Percentiles rank a stretch among this genome's conserved stretches.
Conservation (phyloP, 495 filamentous ascomycete species). For the Xylaria telfairii region DNA sequence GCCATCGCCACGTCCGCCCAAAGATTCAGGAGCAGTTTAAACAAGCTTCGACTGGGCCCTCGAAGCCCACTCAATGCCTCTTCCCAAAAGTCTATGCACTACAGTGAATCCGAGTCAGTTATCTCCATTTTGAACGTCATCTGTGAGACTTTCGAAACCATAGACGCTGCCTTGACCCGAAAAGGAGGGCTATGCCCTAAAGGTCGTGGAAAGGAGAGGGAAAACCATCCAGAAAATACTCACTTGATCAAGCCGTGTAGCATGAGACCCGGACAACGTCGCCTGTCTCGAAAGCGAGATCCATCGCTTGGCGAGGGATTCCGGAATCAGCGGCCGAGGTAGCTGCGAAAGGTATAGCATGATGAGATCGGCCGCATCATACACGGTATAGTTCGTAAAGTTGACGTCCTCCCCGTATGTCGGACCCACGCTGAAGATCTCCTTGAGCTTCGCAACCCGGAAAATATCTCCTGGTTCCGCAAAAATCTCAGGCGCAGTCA, state of each 20-base stretch:
- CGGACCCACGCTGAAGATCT: slow-evolving; percentile 43
- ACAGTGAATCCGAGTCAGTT: neutral
- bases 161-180: neutral
- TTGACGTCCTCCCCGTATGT: slow-evolving; percentile 49
- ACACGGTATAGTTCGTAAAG: slow-evolving; percentile 45
- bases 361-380: slow-evolving; percentile 50
- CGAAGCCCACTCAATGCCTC: slow-evolving; percentile 49
- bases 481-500: slow-evolving; percentile 47
- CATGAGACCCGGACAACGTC: slow-evolving; percentile 39
- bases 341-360: slow-evolving; percentile 49
- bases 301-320: slow-evolving; percentile 47
- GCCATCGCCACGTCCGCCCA: slow-evolving; percentile 50
- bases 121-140: neutral
- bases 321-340: slow-evolving; percentile 44
- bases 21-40: slow-evolving; percentile 51
- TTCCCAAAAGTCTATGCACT: slow-evolving; percentile 56
- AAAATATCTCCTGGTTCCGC: slow-evolving; percentile 42
- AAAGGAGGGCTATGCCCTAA: neutral
- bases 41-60: slow-evolving; percentile 44
- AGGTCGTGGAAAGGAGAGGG: neutral
- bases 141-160: neutral
- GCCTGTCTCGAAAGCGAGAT: slow-evolving; percentile 47
- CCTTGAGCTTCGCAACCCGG: slow-evolving; percentile 42
- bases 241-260: slow-evolving; percentile 43
- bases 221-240: neutral